Percentiles rank a stretch among this genome's conserved stretches.
Evolutionary conservation across 139 green algal species (phyloP).

Genomic region (Picochlorum costavermella): DNA sequence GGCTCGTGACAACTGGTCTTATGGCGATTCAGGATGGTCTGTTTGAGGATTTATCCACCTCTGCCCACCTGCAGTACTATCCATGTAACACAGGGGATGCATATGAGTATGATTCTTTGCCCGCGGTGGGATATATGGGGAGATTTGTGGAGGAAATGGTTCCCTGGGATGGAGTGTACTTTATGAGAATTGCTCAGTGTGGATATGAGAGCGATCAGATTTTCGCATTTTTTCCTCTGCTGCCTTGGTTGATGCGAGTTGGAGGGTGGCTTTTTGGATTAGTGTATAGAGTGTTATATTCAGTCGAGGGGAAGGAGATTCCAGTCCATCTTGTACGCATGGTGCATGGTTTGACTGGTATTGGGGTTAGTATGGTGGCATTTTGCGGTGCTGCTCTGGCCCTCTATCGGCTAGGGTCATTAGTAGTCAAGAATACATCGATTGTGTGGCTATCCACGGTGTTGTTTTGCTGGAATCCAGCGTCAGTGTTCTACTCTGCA

Average conservation of each 20-base stretch:
- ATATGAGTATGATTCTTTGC: background rate
- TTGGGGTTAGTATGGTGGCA: constrained; percentile 30
- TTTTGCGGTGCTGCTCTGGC: constrained; percentile 28
- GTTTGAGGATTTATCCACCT: constrained; percentile 28
- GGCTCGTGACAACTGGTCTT: constrained; percentile 4
- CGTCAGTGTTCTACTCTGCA: constrained; percentile 70
- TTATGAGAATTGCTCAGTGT: constrained; percentile 53
- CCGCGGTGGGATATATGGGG: background rate
- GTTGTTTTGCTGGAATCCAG: constrained; percentile 67
- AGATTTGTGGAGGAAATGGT: constrained; percentile 16
- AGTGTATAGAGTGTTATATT: background rate
- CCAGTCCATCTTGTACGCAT: background rate
- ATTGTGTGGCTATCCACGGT: constrained; percentile 44
- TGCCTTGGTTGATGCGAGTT: constrained; percentile 43
- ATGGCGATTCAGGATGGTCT: constrained; percentile 9
- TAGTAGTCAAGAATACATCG: constrained; percentile 23
- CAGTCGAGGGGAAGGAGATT: background rate
- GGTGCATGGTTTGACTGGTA: constrained; percentile 5
- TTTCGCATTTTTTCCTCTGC: constrained; percentile 81
- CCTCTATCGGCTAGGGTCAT: constrained; percentile 16
- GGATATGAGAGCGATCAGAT: constrained; percentile 89
- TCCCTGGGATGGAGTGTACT: constrained; percentile 81
- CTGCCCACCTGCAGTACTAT: constrained; percentile 12
- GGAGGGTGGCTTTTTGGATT: background rate
- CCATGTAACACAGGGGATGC: constrained; percentile 8